phyloP scores from a whole-genome alignment of 2,329 filamentous ascomycete species.

The Chaetomiaceae sp. region DNA sequence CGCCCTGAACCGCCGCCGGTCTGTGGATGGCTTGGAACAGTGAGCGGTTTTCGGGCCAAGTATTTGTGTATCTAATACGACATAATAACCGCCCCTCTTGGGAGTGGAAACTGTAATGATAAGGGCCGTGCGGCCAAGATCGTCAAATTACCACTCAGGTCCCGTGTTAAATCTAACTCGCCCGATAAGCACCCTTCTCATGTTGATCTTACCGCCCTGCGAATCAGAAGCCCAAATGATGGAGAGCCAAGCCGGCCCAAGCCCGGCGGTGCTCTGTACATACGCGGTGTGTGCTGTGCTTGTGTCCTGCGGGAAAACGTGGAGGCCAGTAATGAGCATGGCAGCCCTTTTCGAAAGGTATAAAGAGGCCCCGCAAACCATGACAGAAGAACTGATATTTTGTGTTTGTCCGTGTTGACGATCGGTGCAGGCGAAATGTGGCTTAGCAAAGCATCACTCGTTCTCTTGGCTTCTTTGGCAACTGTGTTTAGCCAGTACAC shows the following conservation, averaged over 20 bases:
- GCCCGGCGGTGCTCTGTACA: constrained; percentile 1
- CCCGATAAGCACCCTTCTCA: background rate
- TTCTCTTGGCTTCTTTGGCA: constrained; percentile 5
- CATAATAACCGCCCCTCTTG: no score
- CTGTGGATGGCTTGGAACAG: background rate
- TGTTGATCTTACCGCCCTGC: background rate
- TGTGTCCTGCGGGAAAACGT: no score
- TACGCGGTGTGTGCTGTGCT: no score
- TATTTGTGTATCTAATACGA: background rate
- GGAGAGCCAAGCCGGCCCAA: constrained; percentile 13
- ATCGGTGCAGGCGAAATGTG: constrained; percentile 10
- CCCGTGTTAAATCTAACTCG: background rate
- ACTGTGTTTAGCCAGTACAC: constrained; percentile 22
- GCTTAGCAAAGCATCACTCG: constrained; percentile 7
- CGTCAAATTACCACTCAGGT: background rate
- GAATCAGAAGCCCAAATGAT: background rate
- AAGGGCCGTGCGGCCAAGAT: background rate
- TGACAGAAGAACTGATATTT: no score
- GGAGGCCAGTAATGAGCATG: no score
- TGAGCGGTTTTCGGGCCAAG: background rate
- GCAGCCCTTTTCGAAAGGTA: no score
- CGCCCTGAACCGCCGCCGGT: constrained; percentile 27
- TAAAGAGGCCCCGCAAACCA: no score
- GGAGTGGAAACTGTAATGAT: no score
- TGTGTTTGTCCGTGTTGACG: no score